Conservation (phyloP, 371 early-diverging fungal genomes). For the Apophysomyces ossiformis region DNA sequence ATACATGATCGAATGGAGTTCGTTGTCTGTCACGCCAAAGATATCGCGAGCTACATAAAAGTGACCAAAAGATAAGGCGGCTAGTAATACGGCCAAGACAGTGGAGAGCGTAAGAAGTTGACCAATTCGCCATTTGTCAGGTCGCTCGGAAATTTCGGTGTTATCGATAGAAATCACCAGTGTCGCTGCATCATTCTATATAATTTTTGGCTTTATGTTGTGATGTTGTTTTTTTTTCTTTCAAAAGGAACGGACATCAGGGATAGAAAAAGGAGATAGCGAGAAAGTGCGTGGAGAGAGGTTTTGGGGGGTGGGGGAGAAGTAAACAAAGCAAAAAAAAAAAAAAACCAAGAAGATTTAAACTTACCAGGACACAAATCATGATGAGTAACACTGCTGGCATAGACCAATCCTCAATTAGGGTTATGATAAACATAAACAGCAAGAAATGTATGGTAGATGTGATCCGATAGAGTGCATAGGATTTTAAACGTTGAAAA, state of each 20-base stretch:
- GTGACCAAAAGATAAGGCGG: conserved; percentile 81
- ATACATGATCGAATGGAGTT: conserved; percentile 86
- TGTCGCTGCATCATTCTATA: conserved; percentile 87
- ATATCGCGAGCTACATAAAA: conserved; percentile 77
- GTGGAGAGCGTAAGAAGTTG: conserved; percentile 83
- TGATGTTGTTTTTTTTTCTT: too few species aligned
- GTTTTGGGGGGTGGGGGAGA: not conserved
- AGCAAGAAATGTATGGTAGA: conserved; percentile 92
- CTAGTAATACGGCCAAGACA: conserved; percentile 74
- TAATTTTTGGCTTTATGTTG: too few species aligned
- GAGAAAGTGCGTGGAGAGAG: too few species aligned
- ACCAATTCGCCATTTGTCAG: conserved; percentile 94
- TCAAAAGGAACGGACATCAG: too few species aligned
- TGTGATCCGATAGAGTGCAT: conserved; percentile 92
- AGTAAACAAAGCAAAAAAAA: too few species aligned
- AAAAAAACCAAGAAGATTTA: not conserved
- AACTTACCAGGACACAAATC: conserved; percentile 75
- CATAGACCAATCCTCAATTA: conserved; percentile 81
- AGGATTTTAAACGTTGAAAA: conserved; percentile 92
- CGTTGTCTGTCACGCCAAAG: conserved; percentile 50
- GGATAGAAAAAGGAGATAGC: too few species aligned
- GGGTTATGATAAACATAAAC: conserved; percentile 90
- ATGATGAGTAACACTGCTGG: conserved; percentile 83
- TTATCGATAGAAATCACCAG: conserved; percentile 93
- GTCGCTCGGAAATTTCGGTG: conserved; percentile 81